Percentiles rank a stretch among this genome's conserved stretches.
Conservation (phyloP, 176 grass and related monocot species). For the Pharus latifolius region DNA sequence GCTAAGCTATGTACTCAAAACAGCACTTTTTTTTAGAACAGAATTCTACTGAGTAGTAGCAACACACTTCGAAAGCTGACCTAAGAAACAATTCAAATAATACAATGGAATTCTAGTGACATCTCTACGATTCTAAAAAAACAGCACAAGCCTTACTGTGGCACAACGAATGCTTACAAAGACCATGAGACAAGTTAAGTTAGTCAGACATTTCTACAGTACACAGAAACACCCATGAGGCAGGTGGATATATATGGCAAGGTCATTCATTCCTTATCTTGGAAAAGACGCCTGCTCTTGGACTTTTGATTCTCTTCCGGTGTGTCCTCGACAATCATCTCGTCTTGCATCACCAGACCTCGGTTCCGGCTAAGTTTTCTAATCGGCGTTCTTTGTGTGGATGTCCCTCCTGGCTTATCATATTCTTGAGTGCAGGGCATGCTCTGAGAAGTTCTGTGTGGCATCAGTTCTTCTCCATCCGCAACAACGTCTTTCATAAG, state of each 20-base stretch:
- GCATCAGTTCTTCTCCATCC: constrained; percentile 58
- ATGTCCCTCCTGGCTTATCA: background rate
- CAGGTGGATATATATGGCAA: background rate
- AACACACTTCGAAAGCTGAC: no score
- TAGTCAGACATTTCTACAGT: constrained; percentile 8
- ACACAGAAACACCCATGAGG: background rate
- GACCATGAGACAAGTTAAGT: background rate
- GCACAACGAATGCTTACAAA: background rate
- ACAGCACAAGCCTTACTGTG: constrained; percentile 3
- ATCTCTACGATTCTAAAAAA: background rate
- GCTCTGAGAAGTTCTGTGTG: constrained; percentile 28
- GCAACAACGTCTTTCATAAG: constrained; percentile 48
- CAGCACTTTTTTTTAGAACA: no score
- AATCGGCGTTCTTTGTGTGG: constrained; percentile 41
- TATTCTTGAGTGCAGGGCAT: background rate
- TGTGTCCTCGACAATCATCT: constrained; percentile 44
- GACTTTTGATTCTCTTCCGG: constrained; percentile 24
- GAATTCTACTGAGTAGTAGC: no score
- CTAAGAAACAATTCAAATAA: background rate
- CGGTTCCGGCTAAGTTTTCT: constrained; percentile 57
- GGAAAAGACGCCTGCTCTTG: constrained; percentile 52
- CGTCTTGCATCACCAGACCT: constrained; percentile 62
- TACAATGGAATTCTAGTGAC: background rate
- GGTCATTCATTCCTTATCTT: constrained; percentile 19
- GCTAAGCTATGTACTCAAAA: no score